phyloP scores from a whole-genome alignment of 768 basidiomycete species.

The Mrakia gelida region DNA sequence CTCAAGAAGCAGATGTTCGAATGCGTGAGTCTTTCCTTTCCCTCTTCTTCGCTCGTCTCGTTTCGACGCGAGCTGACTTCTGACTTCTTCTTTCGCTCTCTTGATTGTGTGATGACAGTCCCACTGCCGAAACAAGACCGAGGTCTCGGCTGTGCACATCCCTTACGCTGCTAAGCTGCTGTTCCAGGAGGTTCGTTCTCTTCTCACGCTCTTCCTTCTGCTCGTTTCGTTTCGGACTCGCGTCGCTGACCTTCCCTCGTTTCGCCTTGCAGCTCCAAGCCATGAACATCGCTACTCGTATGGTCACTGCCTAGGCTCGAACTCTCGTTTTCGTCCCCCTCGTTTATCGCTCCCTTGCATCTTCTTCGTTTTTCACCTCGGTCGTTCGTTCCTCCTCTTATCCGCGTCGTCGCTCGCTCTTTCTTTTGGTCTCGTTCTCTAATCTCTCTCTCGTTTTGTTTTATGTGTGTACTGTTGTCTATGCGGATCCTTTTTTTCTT shows the following conservation, averaged over 20 bases:
- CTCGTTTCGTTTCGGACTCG: no score
- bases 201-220: not conserved
- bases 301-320: slow-evolving; percentile 10
- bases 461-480: not conserved
- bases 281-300: slow-evolving; percentile 86
- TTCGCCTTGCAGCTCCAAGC: slow-evolving; percentile 71
- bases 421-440: not conserved
- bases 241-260: slow-evolving; percentile 7
- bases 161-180: slow-evolving; percentile 95
- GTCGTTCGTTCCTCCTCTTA: not conserved
- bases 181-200: slow-evolving; percentile 62
- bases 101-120: not conserved
- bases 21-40: slow-evolving; percentile 50
- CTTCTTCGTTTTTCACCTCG: not conserved
- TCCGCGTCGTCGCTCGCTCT: not conserved
- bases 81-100: not conserved
- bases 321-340: not conserved
- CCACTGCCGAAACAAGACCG: slow-evolving; percentile 34
- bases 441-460: not conserved
- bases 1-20: slow-evolving; percentile 99
- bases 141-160: slow-evolving; percentile 52
- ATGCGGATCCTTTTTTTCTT: not conserved
- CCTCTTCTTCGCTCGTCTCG: not conserved
- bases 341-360: not conserved
- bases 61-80: not conserved